These are phyloP conservation scores for Nemania diffusa DNA, from an alignment of 2,329 filamentous ascomycete genomes.

Conservation along the genomic window DNA sequence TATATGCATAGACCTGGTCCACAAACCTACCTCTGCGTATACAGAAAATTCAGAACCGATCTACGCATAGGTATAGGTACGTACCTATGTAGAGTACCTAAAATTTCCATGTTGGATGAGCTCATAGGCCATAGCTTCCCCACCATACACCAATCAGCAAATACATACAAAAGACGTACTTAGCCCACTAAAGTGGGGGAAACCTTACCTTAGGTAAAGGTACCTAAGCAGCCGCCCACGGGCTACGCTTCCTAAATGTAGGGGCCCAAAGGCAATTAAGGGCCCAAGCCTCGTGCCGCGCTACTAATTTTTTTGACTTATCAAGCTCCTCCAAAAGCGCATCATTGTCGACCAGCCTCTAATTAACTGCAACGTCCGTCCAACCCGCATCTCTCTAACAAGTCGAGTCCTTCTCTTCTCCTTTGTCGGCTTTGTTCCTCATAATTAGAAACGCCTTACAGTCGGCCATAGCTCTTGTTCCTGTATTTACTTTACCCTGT, in stretches of 20 bases:
- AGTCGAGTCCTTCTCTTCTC: not conserved
- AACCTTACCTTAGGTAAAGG: not conserved
- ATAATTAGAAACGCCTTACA: not conserved
- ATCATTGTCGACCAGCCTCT: constrained; percentile 32
- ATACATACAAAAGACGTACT: too few relatives aligned
- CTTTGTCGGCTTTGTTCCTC: not conserved
- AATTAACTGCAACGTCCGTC: constrained; percentile 7
- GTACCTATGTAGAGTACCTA: too few relatives aligned
- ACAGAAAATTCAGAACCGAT: not conserved
- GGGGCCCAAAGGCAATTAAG: not conserved
- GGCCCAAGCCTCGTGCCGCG: constrained; percentile 33
- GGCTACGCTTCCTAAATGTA: not conserved
- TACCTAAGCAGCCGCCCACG: not conserved
- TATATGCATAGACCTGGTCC: too few relatives aligned
- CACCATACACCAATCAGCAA: constrained; percentile 23
- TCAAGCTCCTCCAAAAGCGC: constrained; percentile 36
- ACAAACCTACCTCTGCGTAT: not conserved
- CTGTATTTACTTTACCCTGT: not conserved
- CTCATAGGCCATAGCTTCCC: constrained; percentile 14
- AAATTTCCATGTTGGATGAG: constrained; percentile 40
- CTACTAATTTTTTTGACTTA: constrained; percentile 40
- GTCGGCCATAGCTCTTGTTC: not conserved
- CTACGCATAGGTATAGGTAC: too few relatives aligned
- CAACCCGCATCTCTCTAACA: not conserved
- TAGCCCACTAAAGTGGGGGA: not conserved